These are phyloP conservation scores for Inonotus obliquus DNA, from an alignment of 1,284 basidiomycete genomes.

Conservation along the genomic window DNA sequence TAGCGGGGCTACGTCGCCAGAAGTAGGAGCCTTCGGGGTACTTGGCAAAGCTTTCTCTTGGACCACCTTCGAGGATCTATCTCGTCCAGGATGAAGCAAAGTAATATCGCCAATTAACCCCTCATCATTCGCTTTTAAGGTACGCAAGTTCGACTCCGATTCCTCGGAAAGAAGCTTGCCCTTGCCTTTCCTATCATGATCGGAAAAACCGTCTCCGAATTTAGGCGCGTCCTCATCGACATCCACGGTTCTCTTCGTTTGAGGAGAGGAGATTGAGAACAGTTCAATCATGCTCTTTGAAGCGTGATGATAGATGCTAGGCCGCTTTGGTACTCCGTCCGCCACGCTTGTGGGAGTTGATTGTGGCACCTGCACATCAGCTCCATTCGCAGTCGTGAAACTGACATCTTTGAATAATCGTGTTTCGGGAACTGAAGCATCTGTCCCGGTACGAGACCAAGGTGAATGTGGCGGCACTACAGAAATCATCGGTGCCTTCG, in stretches of 20 bases:
- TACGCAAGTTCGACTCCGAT: not conserved
- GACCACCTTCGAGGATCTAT: not conserved
- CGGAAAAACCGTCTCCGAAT: slow-evolving; percentile 8
- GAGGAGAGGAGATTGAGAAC: slow-evolving; percentile 23
- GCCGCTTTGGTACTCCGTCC: slow-evolving; percentile 27
- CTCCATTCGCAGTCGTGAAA: not conserved
- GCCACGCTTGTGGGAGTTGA: not conserved
- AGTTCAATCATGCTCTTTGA: slow-evolving; percentile 58
- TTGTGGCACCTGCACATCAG: not conserved
- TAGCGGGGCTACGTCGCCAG: slow-evolving; percentile 10
- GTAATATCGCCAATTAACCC: not conserved
- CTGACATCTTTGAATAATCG: not conserved
- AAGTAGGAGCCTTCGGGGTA: not conserved
- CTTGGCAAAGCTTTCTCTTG: not conserved
- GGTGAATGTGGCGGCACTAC: not conserved
- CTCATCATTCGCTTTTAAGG: not conserved
- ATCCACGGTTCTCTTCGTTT: slow-evolving; percentile 15
- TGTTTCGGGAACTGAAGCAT: not conserved
- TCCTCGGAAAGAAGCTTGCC: not conserved
- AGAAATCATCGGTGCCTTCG: not conserved
- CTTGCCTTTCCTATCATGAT: slow-evolving; percentile 9
- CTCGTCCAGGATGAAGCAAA: not conserved
- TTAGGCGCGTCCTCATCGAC: not conserved
- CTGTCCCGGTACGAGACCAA: not conserved
- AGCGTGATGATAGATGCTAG: slow-evolving; percentile 54